Evolutionary conservation across 2,329 filamentous ascomycete species (phyloP), one percentile per base, ranked within the genome.

Genomic region (Fusarium stilboides): DNA sequence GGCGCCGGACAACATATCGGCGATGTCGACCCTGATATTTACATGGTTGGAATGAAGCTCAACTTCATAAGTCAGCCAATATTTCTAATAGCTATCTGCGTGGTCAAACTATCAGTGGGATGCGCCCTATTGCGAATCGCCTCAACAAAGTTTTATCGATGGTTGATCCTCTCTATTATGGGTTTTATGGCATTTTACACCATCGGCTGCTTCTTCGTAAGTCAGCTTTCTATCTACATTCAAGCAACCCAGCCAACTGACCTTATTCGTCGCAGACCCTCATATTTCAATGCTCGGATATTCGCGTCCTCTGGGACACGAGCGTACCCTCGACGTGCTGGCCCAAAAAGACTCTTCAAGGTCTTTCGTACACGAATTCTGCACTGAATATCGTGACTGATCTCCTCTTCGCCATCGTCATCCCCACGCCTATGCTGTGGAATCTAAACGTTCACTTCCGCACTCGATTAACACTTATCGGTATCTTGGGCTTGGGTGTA

Each of bases 251-350:
- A n/a, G n/a, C n/a, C n/a, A n/a, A 45, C 31, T 28, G 8, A n/a
- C 20, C 20, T 7, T 2, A 2, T 14, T 1, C 17, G 7, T 14
- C 20, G 1, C 17, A 79, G 74, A 86, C 84, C 0, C 64, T 86
- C 3, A 57, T 86, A 3, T 72, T 86, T 2, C 84, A 87, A 60
- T 87, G 85, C 49, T 80, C 78, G 8, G 78, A 86, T 42, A 73
- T 86, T 2, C 77, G 79, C 8, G 63, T 81, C 1, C 77, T 80
- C 28, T 87, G 84, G 84, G 82, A 87, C 63, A 44, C 39, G 0
- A 72, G 69, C 0, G 75, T 82, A 3, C 71, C 78, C 12, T 74
- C 78, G 0, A 79, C 75, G 2, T 87, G 85, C 65, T 87, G 83
- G 80, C 58, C 75, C 1, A 60, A 72, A 8, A 46, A 50, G 2